Conservation (phyloP, 495 filamentous ascomycete species). For the Xylaria cubensis region DNA sequence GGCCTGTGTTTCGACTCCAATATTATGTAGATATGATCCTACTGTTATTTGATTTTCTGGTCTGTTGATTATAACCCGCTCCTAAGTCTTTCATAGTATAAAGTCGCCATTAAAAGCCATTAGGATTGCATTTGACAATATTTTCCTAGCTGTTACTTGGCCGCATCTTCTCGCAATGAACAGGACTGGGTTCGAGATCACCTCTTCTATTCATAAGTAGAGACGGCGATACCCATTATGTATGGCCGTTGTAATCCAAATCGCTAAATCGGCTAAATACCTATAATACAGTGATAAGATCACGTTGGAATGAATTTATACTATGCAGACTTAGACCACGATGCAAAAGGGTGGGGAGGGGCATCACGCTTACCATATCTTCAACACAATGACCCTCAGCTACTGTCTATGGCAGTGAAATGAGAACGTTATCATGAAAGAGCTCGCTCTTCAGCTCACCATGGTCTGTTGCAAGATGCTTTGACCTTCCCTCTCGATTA, state of each 20-base stretch:
- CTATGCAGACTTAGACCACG: not conserved
- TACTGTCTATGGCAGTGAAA: conserved; percentile 10
- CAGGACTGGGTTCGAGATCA: not conserved
- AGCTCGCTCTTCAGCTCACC: conserved; percentile 9
- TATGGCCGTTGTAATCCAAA: not conserved
- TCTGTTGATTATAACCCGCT: not conserved
- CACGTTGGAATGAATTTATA: not conserved
- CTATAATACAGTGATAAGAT: conserved; percentile 14
- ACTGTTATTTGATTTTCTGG: not conserved
- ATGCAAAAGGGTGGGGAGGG: not conserved
- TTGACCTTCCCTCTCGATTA: not conserved
- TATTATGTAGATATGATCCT: not conserved
- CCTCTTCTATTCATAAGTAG: not conserved
- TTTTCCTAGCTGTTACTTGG: not conserved
- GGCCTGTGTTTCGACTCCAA: not conserved
- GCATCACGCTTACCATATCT: conserved; percentile 5
- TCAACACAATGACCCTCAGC: not conserved
- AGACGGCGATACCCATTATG: conserved; percentile 2
- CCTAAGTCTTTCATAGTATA: not conserved
- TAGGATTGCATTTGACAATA: not conserved
- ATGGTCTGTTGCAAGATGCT: not conserved
- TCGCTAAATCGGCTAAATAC: conserved; percentile 2
- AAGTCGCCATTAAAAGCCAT: not conserved
- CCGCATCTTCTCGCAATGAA: not conserved
- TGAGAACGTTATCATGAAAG: conserved; percentile 21